Evolutionary conservation across 352 stramenopile species (phyloP).

Genomic region (Phytophthora podocarpi): DNA sequence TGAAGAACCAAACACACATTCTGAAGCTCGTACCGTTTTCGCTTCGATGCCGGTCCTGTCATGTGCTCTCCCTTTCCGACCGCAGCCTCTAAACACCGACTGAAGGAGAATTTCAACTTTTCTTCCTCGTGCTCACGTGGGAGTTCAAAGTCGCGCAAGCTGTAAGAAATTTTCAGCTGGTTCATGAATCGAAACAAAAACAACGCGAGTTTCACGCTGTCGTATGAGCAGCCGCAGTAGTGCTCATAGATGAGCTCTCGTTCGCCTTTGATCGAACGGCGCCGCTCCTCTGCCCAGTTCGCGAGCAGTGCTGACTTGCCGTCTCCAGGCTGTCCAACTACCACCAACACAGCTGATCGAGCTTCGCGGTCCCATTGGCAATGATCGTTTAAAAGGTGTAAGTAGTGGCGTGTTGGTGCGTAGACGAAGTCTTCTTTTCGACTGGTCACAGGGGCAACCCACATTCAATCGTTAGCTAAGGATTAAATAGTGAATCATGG

Average conservation of each 20-base stretch:
- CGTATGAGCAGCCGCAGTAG: slow-evolving; percentile 81
- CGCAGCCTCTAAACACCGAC: slow-evolving; percentile 73
- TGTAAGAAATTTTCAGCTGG: slow-evolving; percentile 74
- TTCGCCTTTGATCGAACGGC: slow-evolving; percentile 28
- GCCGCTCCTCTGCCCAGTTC: slow-evolving; percentile 68
- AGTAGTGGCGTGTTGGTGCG: slow-evolving; percentile 60
- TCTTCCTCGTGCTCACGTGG: slow-evolving; percentile 82
- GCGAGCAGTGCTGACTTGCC: slow-evolving; percentile 82
- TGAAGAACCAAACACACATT: background rate
- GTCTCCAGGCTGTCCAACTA: slow-evolving; percentile 65
- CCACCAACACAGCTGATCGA: slow-evolving; percentile 55
- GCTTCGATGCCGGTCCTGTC: slow-evolving; percentile 24
- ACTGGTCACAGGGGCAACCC: slow-evolving; percentile 39
- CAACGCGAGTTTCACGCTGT: slow-evolving; percentile 83
- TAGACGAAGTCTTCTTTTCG: slow-evolving; percentile 77
- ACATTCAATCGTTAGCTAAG: background rate
- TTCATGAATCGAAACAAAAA: slow-evolving; percentile 87
- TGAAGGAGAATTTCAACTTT: slow-evolving; percentile 87
- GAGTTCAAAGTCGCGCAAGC: slow-evolving; percentile 80
- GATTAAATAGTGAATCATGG: background rate
- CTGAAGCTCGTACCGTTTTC: slow-evolving; percentile 29
- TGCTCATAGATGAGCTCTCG: slow-evolving; percentile 84
- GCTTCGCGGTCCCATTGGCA: slow-evolving; percentile 50
- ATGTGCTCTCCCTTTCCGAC: slow-evolving; percentile 48
- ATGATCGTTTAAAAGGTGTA: slow-evolving; percentile 74